phyloP scores from a whole-genome alignment of 2,329 filamentous ascomycete species.

The Myriosclerotinia duriaeana region DNA sequence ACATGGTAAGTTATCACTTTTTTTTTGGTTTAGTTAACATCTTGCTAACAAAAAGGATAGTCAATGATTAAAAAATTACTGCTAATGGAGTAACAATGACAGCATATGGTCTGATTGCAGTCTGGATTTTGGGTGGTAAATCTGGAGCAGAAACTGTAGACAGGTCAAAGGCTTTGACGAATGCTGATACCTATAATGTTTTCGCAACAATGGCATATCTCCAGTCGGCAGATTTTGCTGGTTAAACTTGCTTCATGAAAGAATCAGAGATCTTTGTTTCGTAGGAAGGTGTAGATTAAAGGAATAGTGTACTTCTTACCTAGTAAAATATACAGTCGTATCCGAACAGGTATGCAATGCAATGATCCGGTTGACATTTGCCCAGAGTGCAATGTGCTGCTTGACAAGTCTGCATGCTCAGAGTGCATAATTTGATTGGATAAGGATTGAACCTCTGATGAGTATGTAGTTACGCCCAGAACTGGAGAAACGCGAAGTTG shows the following conservation, averaged over 20 bases:
- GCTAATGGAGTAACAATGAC: neutral
- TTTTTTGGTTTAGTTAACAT: neutral
- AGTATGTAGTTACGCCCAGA: too few species aligned
- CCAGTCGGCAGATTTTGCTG: slow-evolving; percentile 8
- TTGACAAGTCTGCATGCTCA: too few species aligned
- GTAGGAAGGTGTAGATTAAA: too few species aligned
- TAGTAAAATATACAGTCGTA: too few species aligned
- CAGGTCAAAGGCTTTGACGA: slow-evolving; percentile 14
- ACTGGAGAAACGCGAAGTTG: too few species aligned
- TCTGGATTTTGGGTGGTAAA: slow-evolving; percentile 11
- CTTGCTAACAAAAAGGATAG: slow-evolving; percentile 5
- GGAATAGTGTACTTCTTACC: too few species aligned
- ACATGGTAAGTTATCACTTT: slow-evolving; percentile 7
- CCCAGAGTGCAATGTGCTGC: too few species aligned
- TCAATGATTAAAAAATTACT: slow-evolving; percentile 8
- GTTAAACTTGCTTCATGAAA: slow-evolving; percentile 3
- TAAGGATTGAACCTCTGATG: too few species aligned
- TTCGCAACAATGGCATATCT: slow-evolving; percentile 21
- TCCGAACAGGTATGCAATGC: too few species aligned
- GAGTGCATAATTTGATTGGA: too few species aligned
- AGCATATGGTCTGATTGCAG: slow-evolving; percentile 15
- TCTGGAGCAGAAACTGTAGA: slow-evolving; percentile 13
- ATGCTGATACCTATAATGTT: slow-evolving; percentile 20
- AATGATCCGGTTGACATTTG: too few species aligned
- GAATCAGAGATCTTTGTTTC: neutral